Evolutionary conservation across 1,139 yeast species (phyloP), one percentile per base, ranked within the genome.

Genomic region (Saccharomyces pastorianus): DNA sequence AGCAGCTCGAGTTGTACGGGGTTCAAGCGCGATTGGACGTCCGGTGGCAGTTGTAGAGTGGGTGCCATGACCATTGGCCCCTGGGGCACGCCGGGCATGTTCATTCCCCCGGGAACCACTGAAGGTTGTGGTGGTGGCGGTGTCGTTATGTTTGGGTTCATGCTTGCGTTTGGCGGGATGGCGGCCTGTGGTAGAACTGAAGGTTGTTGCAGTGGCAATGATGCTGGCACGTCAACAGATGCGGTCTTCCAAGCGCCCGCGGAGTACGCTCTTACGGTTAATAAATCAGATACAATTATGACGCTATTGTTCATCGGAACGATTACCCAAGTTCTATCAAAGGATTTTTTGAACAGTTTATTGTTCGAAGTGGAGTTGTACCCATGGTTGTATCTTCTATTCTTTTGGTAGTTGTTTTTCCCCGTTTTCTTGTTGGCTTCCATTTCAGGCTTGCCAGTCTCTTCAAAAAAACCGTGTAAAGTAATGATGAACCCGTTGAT

Each of bases 391-490:
- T 65, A 67, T 58, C 71, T 72, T 58, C 75, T 70, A 47, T 65
- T 62, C 46, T 72, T 72, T 58, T 75, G 68, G 44, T 73, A 66
- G 28, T 55, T 58, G 9, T 55, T 54, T 13, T 59, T 54, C n/a
- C 54, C 55, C 8, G 60, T 55, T 50, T 58, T 53, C 42, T 54
- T 55, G 34, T 55, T 59, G n/a, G 66, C 57, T 46, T 66, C 72
- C 54, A 60, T 68, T 47, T 75, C 80, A 9, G 86, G 88, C 51
- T 74, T 76, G 6, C 72, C 83, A 50, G 71, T 68, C 70, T 93
- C 98, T 53, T 81, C 83, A 67, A 82, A 91, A 54, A 81, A 83
- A 2, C 99, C 99, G 71, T 93, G 99, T 23, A 91, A 72, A 1
- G 83, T 76, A 46, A 91, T 80, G 66, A 86, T 76, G 61, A 93